Conservation (phyloP, 768 basidiomycete species). For the Lactifluus hygrophoroides region DNA sequence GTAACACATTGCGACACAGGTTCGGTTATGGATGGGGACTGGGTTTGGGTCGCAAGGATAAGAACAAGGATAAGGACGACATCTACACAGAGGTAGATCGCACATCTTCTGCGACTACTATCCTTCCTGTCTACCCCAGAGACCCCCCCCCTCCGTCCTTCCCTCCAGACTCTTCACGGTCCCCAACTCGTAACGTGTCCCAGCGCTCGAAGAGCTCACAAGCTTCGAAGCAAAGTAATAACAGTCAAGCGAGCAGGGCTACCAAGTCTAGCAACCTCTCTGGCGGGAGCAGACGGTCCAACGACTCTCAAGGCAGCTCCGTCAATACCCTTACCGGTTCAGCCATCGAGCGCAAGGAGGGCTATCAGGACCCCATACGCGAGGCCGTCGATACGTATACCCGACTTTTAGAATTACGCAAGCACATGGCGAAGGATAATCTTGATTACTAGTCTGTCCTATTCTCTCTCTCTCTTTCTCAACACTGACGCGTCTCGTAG, state of each 20-base stretch:
- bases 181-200: slow-evolving; percentile 16
- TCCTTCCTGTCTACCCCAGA: slow-evolving; percentile 20
- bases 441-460: slow-evolving; percentile 20
- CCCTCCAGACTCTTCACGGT: not conserved
- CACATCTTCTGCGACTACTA: slow-evolving; percentile 16
- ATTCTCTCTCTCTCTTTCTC: not conserved
- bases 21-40: slow-evolving; percentile 21
- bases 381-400: slow-evolving; percentile 20
- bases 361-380: slow-evolving; percentile 20
- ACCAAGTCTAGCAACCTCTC: slow-evolving; percentile 16
- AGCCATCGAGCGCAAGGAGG: slow-evolving; percentile 22
- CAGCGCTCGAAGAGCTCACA: slow-evolving; percentile 17
- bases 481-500: slow-evolving; percentile 30
- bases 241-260: slow-evolving; percentile 1
- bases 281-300: slow-evolving; percentile 11
- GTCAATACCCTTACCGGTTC: slow-evolving; percentile 22
- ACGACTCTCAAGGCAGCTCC: slow-evolving; percentile 14
- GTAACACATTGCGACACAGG: slow-evolving; percentile 2
- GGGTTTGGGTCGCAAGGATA: slow-evolving; percentile 17
- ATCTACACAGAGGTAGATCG: slow-evolving; percentile 9
- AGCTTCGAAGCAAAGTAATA: slow-evolving; percentile 7
- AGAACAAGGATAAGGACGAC: slow-evolving; percentile 19
- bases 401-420: slow-evolving; percentile 17
- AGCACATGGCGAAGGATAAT: slow-evolving; percentile 20
- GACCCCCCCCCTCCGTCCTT: slow-evolving; percentile 6